Percentiles rank a stretch among this genome's conserved stretches.
These are phyloP conservation scores for Ganoderma meredithae DNA, from an alignment of 1,284 basidiomycete genomes.

Conservation along the genomic window DNA sequence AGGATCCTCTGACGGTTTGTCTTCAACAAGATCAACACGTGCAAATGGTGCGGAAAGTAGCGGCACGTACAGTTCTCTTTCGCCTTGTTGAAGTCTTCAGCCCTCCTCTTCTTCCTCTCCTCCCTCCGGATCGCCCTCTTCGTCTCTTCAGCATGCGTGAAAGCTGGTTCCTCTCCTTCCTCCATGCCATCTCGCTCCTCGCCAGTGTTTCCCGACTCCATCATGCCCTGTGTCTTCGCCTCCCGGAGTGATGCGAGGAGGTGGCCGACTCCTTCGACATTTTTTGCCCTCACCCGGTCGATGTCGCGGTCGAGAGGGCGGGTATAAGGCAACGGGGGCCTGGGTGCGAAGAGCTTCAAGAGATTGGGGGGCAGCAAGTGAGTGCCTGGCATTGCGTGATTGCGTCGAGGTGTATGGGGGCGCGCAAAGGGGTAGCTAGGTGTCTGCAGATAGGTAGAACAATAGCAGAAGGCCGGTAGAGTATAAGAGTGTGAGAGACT, in stretches of 20 bases:
- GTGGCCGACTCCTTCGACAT: constrained; percentile 75
- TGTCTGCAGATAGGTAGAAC: constrained; percentile 12
- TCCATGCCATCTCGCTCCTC: constrained; percentile 71
- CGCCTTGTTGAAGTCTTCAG: constrained; percentile 81
- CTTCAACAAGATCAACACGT: constrained; percentile 48
- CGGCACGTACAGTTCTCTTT: constrained; percentile 81
- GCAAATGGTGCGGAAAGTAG: constrained; percentile 11
- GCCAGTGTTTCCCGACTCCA: constrained; percentile 49
- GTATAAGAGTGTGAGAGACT: constrained; percentile 11
- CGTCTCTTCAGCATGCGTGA: constrained; percentile 80
- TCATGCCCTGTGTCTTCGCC: constrained; percentile 73
- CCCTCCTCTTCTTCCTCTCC: constrained; percentile 80
- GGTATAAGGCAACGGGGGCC: constrained; percentile 85
- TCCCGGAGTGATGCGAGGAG: constrained; percentile 81
- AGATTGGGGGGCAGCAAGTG: constrained; percentile 93
- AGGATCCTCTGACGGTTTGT: constrained; percentile 91
- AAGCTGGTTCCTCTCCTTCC: constrained; percentile 81
- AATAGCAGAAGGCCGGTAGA: constrained; percentile 17
- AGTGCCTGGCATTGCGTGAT: constrained; percentile 73
- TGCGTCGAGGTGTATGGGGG: background rate
- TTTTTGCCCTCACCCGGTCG: constrained; percentile 73
- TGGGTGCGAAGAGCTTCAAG: constrained; percentile 92
- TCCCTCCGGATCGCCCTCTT: constrained; percentile 82
- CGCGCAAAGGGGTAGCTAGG: constrained; percentile 2
- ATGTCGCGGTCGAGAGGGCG: constrained; percentile 87